Evolutionary conservation across 1,139 yeast species (phyloP).

Genomic region (Taphrina betulina): DNA sequence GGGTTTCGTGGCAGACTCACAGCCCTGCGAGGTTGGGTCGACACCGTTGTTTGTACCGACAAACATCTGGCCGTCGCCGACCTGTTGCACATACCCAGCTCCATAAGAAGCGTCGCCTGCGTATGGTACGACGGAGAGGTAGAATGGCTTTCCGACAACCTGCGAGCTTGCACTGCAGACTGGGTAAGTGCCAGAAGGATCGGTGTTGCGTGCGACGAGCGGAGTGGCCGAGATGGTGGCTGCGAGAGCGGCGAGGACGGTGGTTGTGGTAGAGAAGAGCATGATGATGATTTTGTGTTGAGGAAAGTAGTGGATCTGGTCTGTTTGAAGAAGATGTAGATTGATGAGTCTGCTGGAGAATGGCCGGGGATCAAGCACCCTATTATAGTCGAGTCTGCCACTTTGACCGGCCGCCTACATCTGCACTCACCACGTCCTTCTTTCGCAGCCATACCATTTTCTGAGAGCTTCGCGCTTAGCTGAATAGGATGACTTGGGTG

Average conservation of each 20-base stretch:
- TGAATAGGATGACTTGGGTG: too few relatives aligned
- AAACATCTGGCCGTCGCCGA: slow-evolving; percentile 23
- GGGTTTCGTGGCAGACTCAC: slow-evolving; percentile 26
- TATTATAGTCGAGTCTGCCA: too few relatives aligned
- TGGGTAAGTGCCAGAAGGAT: slow-evolving; percentile 19
- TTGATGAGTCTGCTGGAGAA: too few relatives aligned
- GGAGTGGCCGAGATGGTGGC: slow-evolving; percentile 22
- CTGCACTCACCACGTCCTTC: too few relatives aligned
- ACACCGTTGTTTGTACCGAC: slow-evolving; percentile 21
- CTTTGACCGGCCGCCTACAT: too few relatives aligned
- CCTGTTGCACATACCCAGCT: slow-evolving; percentile 26
- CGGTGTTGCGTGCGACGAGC: slow-evolving; percentile 27
- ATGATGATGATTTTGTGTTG: slow-evolving; percentile 4
- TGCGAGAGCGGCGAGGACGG: slow-evolving; percentile 21
- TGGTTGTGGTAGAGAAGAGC: slow-evolving; percentile 8
- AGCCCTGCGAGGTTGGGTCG: slow-evolving; percentile 13
- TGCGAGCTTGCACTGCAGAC: slow-evolving; percentile 7
- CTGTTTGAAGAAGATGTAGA: too few relatives aligned
- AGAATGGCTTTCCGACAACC: slow-evolving; percentile 16
- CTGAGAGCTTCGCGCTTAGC: too few relatives aligned
- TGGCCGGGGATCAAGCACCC: too few relatives aligned
- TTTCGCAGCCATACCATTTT: too few relatives aligned
- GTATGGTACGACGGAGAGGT: slow-evolving; percentile 19
- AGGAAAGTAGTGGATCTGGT: too few relatives aligned
- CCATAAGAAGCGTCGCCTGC: slow-evolving; percentile 20